phyloP scores from a whole-genome alignment of 305 asterid genomes.

The Fraxinus angustifolia region DNA sequence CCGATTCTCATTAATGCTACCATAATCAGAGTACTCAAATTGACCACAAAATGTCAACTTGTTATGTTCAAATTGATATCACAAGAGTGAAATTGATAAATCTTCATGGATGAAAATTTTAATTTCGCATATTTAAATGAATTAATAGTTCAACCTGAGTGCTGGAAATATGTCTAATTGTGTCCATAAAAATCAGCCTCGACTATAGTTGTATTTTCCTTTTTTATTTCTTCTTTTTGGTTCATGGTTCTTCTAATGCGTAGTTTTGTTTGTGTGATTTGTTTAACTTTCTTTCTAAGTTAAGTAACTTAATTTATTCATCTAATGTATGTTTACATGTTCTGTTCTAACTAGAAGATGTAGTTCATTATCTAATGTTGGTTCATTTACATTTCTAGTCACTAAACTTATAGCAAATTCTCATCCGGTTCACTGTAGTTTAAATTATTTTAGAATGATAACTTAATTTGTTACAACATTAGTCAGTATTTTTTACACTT shows the following conservation, averaged over 20 bases:
- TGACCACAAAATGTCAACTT: background rate
- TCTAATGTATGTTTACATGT: background rate
- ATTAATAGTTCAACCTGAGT: background rate
- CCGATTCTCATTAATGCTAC: background rate
- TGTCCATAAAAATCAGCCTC: background rate
- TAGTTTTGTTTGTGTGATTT: background rate
- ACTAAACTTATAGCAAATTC: background rate
- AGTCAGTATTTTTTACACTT: background rate
- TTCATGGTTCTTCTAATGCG: background rate
- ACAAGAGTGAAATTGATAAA: background rate
- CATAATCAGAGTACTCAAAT: background rate
- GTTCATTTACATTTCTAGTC: background rate
- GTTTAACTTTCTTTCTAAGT: background rate
- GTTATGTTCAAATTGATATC: background rate
- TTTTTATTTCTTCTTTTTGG: background rate
- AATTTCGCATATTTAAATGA: background rate
- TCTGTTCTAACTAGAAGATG: background rate
- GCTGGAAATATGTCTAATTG: background rate
- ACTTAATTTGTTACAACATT: background rate
- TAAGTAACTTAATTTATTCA: background rate
- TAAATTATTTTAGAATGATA: background rate
- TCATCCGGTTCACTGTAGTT: background rate
- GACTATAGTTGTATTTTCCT: background rate
- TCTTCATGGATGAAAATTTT: background rate
- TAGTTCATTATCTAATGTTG: background rate